Evolutionary conservation across 495 filamentous ascomycete species (phyloP), one percentile per base, ranked within the genome.

Genomic region (Podospora didyma): DNA sequence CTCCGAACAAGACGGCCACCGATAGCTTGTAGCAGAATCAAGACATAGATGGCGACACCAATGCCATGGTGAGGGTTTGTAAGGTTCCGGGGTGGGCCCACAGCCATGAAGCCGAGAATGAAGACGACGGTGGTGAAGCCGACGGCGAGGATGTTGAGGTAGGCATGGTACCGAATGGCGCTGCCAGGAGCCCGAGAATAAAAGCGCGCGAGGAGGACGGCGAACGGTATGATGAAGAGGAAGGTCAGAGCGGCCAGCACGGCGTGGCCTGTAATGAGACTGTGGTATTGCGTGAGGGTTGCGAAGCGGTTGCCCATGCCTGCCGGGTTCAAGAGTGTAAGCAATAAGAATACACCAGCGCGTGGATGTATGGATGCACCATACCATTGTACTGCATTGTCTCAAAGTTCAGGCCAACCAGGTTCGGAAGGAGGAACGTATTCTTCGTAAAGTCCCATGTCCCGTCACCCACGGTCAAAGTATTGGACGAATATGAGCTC

Each of bases 321-420:
- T 94, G 65, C 26, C 26, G 26, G 4, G 26, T 4, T 4, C 3
- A 31, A 9, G 26, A 9, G 26, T 45, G 42, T 65, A 46, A 62
- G 54, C 49, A 28, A 41, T n/a, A n/a, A n/a, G n/a, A n/a, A n/a
- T n/a, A n/a, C n/a, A n/a, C n/a, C n/a, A n/a, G n/a, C n/a, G n/a
- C n/a, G n/a, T n/a, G n/a, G n/a, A n/a, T n/a, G n/a, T n/a, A n/a
- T n/a, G n/a, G n/a, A n/a, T n/a, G n/a, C n/a, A n/a, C n/a, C n/a
- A n/a, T 73, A 94, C 92, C 92, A 84, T 96, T 96, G 73, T 95
- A 96, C 72, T 81, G 84, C 87, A 91, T 96, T n/a, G 91, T 96
- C 51, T 87, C 90, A 71, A 92, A 91, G 70, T 96, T 96, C 16
- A 95, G 68, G 2, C 91, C 92, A 68, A 88, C 79, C 37, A 96